Percentiles rank a stretch among this genome's conserved stretches.
Evolutionary conservation across 2,329 filamentous ascomycete genomes (phyloP).

Genomic region (Stagonosporopsis vannaccii): DNA sequence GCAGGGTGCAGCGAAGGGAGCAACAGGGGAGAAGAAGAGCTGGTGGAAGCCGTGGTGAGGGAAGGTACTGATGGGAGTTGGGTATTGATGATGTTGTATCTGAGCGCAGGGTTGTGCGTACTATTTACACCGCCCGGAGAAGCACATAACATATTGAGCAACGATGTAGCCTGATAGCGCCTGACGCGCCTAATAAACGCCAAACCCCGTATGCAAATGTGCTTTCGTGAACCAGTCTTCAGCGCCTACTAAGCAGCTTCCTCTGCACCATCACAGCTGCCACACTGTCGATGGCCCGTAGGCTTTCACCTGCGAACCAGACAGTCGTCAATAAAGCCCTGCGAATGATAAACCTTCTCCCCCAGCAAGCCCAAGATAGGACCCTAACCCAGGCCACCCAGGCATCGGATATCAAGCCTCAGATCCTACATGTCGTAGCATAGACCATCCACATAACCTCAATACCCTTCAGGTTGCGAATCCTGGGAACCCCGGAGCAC

Average conservation of each 20-base stretch:
- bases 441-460: neutral
- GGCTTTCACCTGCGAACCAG: neutral
- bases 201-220: neutral
- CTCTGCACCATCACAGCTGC: neutral
- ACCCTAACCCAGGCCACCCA: neutral
- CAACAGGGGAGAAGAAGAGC: conserved; percentile 10
- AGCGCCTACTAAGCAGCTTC: neutral
- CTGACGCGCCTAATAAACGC: neutral
- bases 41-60: conserved; percentile 19
- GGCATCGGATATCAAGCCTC: neutral
- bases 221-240: neutral
- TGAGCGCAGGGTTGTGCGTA: neutral
- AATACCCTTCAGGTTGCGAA: neutral
- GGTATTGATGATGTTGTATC: neutral
- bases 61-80: neutral
- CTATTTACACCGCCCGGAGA: neutral
- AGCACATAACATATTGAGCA: neutral
- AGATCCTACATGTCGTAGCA: neutral
- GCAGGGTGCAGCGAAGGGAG: neutral
- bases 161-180: neutral
- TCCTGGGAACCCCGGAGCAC: neutral
- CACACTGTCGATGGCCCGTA: neutral
- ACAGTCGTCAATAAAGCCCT: too few species aligned
- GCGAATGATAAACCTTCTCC: too few species aligned
- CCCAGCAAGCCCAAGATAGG: neutral